Percentiles rank a stretch among this genome's conserved stretches.
Conservation (phyloP, 495 filamentous ascomycete genomes). For the Parathielavia hyrcaniae region DNA sequence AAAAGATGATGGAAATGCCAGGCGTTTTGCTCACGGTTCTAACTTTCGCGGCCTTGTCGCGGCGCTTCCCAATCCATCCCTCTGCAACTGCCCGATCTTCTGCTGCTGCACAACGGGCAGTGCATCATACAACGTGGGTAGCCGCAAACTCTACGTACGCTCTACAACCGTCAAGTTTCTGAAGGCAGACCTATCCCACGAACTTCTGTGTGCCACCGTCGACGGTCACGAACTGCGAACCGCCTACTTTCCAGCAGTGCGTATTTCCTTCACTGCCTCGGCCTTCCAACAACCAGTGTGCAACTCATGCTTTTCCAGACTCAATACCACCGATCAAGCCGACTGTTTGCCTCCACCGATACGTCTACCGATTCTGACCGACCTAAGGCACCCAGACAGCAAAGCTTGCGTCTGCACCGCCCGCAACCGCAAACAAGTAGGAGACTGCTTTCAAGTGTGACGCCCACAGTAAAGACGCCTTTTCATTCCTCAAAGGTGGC, state of each 20-base stretch:
- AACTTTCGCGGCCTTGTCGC: too few relatives aligned
- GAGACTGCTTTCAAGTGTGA: neutral
- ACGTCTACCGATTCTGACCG: neutral
- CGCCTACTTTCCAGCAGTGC: neutral
- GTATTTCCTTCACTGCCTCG: neutral
- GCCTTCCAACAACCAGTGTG: neutral
- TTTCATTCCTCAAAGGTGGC: neutral
- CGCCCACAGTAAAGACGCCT: neutral
- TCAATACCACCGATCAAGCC: neutral
- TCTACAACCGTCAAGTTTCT: neutral
- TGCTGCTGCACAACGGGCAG: neutral
- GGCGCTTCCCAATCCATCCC: neutral
- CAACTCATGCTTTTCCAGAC: neutral
- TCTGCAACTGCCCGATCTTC: slow-evolving; percentile 4
- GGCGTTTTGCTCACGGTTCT: neutral
- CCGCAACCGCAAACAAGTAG: neutral
- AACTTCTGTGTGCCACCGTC: neutral
- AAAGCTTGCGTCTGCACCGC: neutral
- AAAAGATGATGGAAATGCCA: neutral
- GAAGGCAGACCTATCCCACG: neutral
- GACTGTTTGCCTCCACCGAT: neutral
- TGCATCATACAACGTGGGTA: slow-evolving; percentile 1
- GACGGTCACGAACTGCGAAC: neutral
- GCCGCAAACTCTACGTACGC: slow-evolving; percentile 4
- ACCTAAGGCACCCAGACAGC: too few relatives aligned